phyloP scores from a whole-genome alignment of 2,329 filamentous ascomycete genomes.

The Paraphaeosphaeria sporulosa region DNA sequence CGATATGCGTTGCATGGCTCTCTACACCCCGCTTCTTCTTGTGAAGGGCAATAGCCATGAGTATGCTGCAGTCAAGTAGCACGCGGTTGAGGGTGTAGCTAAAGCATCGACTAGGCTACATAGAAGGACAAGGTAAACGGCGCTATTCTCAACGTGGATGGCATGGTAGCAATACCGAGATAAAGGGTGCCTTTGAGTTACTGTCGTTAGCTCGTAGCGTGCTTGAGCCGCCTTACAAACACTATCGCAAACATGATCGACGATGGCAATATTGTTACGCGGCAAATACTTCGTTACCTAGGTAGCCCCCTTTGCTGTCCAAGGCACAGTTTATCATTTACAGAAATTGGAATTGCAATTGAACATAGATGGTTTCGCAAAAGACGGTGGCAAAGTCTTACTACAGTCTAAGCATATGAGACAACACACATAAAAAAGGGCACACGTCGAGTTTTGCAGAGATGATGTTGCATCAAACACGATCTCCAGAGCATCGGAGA shows the following conservation, averaged over 20 bases:
- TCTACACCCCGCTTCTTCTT: neutral
- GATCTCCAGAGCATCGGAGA: neutral
- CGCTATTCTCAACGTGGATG: neutral
- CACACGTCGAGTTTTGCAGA: neutral
- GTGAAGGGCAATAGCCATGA: neutral
- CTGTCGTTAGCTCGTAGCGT: neutral
- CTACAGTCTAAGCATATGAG: neutral
- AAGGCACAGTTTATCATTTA: too few relatives aligned
- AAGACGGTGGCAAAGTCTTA: too few relatives aligned
- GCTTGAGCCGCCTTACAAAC: neutral
- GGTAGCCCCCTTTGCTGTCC: too few relatives aligned
- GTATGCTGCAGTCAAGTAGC: neutral
- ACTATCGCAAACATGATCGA: neutral
- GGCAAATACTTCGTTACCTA: neutral
- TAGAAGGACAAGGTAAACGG: neutral
- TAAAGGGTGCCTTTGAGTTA: neutral
- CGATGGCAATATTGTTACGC: neutral
- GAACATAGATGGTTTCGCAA: too few relatives aligned
- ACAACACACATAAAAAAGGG: neutral
- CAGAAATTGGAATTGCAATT: too few relatives aligned
- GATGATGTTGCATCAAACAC: constrained; percentile 3
- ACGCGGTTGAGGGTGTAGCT: neutral
- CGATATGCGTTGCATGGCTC: neutral
- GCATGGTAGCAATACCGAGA: neutral
- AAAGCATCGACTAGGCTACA: neutral